phyloP scores from a whole-genome alignment of 139 green algal genomes.

The Chlamydomonas sp. region DNA sequence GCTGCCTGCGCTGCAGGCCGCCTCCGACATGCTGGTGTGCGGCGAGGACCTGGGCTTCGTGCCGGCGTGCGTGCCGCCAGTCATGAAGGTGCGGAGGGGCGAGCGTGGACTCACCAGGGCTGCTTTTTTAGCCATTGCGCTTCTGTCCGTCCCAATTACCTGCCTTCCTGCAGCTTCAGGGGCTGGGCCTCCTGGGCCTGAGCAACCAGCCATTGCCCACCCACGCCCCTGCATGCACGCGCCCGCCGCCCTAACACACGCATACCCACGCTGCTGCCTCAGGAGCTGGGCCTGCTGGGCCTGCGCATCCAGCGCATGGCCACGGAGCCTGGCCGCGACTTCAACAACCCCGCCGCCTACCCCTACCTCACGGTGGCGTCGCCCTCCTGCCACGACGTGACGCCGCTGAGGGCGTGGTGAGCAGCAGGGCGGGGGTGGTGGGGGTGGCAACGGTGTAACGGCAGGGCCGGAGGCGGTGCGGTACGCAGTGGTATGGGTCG shows the following conservation, averaged over 20 bases:
- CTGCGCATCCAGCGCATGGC: constrained; percentile 95
- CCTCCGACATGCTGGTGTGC: constrained; percentile 92
- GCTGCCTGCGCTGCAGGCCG: constrained; percentile 81
- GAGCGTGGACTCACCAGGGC: neutral
- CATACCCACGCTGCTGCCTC: neutral
- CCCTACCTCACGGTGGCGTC: constrained; percentile 78
- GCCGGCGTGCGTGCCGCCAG: constrained; percentile 88
- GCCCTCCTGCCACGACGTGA: constrained; percentile 95
- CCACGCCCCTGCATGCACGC: neutral
- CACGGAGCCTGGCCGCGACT: constrained; percentile 46
- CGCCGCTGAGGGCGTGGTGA: constrained; percentile 85
- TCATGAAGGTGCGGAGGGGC: constrained; percentile 72
- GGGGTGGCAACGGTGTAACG: neutral
- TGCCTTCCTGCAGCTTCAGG: constrained; percentile 40
- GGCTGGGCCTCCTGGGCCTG: constrained; percentile 92
- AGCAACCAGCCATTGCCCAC: constrained; percentile 91
- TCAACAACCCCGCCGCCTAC: constrained; percentile 65
- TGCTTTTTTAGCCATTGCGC: too few relatives aligned
- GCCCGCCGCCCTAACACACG: neutral
- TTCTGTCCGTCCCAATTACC: too few relatives aligned
- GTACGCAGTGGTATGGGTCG: too few relatives aligned
- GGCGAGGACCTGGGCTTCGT: constrained; percentile 96
- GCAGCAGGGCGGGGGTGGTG: neutral
- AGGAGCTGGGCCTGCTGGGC: constrained; percentile 91
- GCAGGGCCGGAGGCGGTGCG: neutral